Evolutionary conservation across 2,329 filamentous ascomycete species (phyloP), one percentile per base, ranked within the genome.

Genomic region (Fusarium euwallaceae): DNA sequence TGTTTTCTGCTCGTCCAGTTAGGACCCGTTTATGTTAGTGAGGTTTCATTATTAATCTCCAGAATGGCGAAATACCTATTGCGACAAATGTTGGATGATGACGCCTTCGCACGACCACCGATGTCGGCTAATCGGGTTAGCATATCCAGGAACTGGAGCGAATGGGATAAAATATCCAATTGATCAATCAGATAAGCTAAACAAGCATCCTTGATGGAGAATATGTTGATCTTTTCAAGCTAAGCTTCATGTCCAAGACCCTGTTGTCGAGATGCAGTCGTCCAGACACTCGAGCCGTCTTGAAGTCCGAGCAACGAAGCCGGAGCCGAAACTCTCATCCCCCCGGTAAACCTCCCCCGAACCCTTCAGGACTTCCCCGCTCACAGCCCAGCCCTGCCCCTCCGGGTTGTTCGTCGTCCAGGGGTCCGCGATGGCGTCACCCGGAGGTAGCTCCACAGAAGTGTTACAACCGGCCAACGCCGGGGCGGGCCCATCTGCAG

Each of bases 61-160:
- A 67, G 51, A 69, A 78, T 78, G 72, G 73, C 75, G 76, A 77
- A 76, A 78, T 74, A 14, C 20, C 20, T 22, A 78, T 78, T 72
- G 76, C 76, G 74, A 78, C 74, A 77, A 48, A 65, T 72, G 62
- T 53, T 72, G 41, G 66, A 69, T 58, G 70, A 78, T 78, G 64
- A 78, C 76, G 76, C 72, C 76, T 78, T 78, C 75, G 64, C 67
- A 74, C 43, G 59, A 51, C 17, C 22, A 66, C 76, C 76, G 75
- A 78, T 72, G 56, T 74, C 74, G 74, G 75, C 71, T 71, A 77
- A 72, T 63, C 51, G 36, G 67, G 64, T 60, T 61, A 67, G 48
- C 43, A 70, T 51, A 32, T 16, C 20, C 53, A 22, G 24, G 20
- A 20, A 32, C 16, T 63, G 56, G 20, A 51, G 34, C 65, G 32